Evolutionary conservation across 164 flowering plant species (phyloP), one percentile per base, ranked within the genome.

Genomic region (Aristolochia contorta): DNA sequence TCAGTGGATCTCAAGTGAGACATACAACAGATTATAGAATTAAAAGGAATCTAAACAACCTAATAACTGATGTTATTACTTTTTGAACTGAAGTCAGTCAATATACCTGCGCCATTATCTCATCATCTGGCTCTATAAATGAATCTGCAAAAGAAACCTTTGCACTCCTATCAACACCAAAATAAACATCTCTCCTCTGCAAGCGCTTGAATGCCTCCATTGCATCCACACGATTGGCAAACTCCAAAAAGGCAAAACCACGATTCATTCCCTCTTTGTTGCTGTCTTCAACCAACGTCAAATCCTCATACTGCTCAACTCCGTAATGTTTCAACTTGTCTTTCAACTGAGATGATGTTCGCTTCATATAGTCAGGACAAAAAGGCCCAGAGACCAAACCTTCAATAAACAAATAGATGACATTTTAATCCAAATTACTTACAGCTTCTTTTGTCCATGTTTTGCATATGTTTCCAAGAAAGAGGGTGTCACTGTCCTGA

Each of bases 111-210:
- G 96, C 83, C 98, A 92, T 89, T 55, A 92, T 77, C 65, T 84
- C 96, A 74, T 92, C 96, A 63, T 92, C 96, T 16, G 96, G 96
- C 71, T 92, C 93, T 71, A 83, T 83, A 62, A 89, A 87, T 30
- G 98, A 89, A 75, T 89, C 98, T 57, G 96, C 96, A 80, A 92
- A 92, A 19, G 96, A 81, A 70, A 92, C 89, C 75, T 87, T 92
- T 22, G 98, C 95, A 71, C 85, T 77, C 70, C 88, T 85, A 70
- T 92, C 96, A 70, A 79, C 82, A 62, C 98, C 96, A 79, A 92
- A 85, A 12, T 72, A 57, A 72, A 86, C 79, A 78, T 89, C 93
- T 72, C 89, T 87, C 74, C 83, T 89, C 65, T 84, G 93, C 47
- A 92, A 82, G 27, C 86, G 87, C 75, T 85, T 92, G 72, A 74